Base-by-base conservation (phyloP, 2,329 filamentous ascomycete genomes). In the Elsinoe ampelina region DNA sequence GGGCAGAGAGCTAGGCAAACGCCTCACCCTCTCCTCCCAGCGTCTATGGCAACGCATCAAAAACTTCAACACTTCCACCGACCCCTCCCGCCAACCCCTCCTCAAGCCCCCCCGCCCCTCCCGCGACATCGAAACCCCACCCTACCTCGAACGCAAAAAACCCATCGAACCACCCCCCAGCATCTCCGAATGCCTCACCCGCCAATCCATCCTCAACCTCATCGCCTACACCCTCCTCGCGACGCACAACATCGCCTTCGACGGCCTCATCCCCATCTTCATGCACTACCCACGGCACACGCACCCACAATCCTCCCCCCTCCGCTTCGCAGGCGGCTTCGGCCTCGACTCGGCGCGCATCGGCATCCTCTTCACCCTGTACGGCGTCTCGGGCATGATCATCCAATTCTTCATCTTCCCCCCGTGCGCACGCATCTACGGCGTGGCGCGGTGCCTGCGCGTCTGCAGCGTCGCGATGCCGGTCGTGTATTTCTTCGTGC, bases 371-470 rank as follows among this genome's bases (percentile, higher is more conserved):
- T 95, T 95, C 70, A 93, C 88, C 1, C 65, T 88, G 3, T 95
- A 92, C 68, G 90, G 89, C 17, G 75, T 95, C 54, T 76, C 83
- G 8, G 89, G 88, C 62, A 89, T 91, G 65, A 63, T 93, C 15
- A 80, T 89, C 45, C 93, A 97, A 68, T 95, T 98, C 69, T 74
- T 93, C 52, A 66, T 95, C 56, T 96, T 95, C 68, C 90, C 92
- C 0, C 77, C 81, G 0, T 72, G 92, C 1, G 90, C 90, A 47
- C 77, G 81, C 32, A 78, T 77, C 19, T 89, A 82, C 61, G 92
- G 92, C 5, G 82, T 90, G 0, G 73, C 95, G 13, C 78, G 75
- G 54, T 93, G 87, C 69, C 85, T 89, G 63, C 83, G 82, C 61
- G 71, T 78, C n/a, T 83, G 84, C 62, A 81, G 82, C 15, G 62